Evolutionary conservation across 2,329 filamentous ascomycete genomes (phyloP), one percentile per base, ranked within the genome.

Genomic region (Calonectria montana): DNA sequence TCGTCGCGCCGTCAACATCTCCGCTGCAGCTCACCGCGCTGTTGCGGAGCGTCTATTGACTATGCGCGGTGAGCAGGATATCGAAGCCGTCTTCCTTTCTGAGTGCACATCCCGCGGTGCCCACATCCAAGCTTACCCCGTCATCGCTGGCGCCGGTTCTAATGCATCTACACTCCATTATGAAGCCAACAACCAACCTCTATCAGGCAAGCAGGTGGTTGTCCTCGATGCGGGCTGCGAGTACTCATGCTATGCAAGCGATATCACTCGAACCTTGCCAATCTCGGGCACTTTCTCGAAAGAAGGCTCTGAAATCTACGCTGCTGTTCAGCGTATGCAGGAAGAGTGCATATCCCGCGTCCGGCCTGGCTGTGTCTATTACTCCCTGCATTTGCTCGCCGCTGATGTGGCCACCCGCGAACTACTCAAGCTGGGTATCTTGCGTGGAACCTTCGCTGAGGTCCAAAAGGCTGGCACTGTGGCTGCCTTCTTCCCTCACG

Each of bases 161-260:
- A 97, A 97, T 80, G 95, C 94, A 7, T 92, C 93, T 16, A 96
- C 94, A 0, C 86, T 98, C 47, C 97, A 99, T 83, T 99, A 99
- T 82, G 89, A 90, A 50, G 90, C 89, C 65, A 98, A 99, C 81
- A 88, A 97, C 78, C 89, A 93, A 77, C 84, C 91, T 1, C 89
- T 98, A 21, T 84, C 85, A 3, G 91, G 92, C 29, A 89, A 92
- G 69, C 91, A 96, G 79, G 88, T 96, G 35, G 86, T 98, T 37
- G 92, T 97, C 23, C 87, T 99, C 5, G 96, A 99, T 81, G 96
- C 96, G 1, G 96, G 95, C 2, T 93, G 92, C 75, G 96, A 98
- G 83, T 97, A 92, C 84, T 85, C 91, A 61, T 92, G 93, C 77
- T 98, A 99, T 82, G 95, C 95, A 35, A 94, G 93, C 69, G 96